Evolutionary conservation across 495 filamentous ascomycete genomes (phyloP).

Genomic region (Neurospora sp.): DNA sequence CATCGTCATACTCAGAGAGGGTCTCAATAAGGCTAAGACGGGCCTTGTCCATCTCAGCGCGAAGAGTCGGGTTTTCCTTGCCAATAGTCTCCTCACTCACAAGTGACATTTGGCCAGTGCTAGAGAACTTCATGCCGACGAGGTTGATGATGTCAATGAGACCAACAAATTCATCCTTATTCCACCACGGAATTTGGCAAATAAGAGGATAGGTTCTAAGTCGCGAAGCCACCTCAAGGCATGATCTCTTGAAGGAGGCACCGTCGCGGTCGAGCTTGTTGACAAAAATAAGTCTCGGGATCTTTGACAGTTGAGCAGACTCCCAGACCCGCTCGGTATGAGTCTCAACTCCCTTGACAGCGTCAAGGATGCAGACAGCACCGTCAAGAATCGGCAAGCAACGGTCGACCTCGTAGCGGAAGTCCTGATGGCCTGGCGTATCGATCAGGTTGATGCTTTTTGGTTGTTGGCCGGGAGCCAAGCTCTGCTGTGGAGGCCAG

Average conservation of each 20-base stretch:
- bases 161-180: slow-evolving; percentile 64
- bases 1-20: slow-evolving; percentile 79
- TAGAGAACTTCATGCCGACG: slow-evolving; percentile 40
- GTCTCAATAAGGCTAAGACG: slow-evolving; percentile 68
- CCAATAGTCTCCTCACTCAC: slow-evolving; percentile 42
- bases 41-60: slow-evolving; percentile 65
- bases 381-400: slow-evolving; percentile 91
- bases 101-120: slow-evolving; percentile 36
- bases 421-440: slow-evolving; percentile 95
- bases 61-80: slow-evolving; percentile 35
- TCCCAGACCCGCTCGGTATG: slow-evolving; percentile 97
- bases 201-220: slow-evolving; percentile 79
- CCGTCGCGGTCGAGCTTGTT: slow-evolving; percentile 97
- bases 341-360: slow-evolving; percentile 93
- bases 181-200: slow-evolving; percentile 93
- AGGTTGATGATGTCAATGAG: slow-evolving; percentile 69
- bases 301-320: slow-evolving; percentile 74
- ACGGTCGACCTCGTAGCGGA: slow-evolving; percentile 93
- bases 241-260: slow-evolving; percentile 77
- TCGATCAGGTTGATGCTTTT: slow-evolving; percentile 84
- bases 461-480: slow-evolving; percentile 27
- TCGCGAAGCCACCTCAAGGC: slow-evolving; percentile 71
- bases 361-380: slow-evolving; percentile 90
- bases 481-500: slow-evolving; percentile 46
- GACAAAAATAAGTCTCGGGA: slow-evolving; percentile 79